Conservation (phyloP, 176 grass and related monocot species). For the Phoenix roebelenii region DNA sequence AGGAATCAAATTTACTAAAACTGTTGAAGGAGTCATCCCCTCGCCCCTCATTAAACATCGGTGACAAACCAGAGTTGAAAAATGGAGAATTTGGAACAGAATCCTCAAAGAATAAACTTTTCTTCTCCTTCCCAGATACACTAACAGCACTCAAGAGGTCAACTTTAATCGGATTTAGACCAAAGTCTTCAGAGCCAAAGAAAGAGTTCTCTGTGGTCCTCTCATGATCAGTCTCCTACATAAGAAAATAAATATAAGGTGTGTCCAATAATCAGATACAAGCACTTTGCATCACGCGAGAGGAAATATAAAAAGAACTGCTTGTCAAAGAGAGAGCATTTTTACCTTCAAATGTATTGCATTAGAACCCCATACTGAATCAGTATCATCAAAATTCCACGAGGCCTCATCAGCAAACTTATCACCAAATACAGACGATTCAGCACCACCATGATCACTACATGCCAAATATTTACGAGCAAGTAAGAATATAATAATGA, state of each 20-base stretch:
- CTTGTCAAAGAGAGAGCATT: no score
- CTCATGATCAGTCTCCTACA: constrained; percentile 54
- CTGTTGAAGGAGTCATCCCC: constrained; percentile 52
- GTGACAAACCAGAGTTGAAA: constrained; percentile 65
- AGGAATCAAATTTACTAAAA: constrained; percentile 79
- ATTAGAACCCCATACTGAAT: constrained; percentile 88
- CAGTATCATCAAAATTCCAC: constrained; percentile 96
- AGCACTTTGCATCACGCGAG: constrained; percentile 3
- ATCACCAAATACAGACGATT: constrained; percentile 74
- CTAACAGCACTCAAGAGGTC: constrained; percentile 41
- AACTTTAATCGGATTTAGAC: constrained; percentile 36
- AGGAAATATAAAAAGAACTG: no score
- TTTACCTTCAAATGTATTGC: constrained; percentile 35
- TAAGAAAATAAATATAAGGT: constrained; percentile 14
- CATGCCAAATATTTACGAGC: no score
- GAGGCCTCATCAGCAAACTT: constrained; percentile 74
- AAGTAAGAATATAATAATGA: no score
- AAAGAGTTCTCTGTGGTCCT: constrained; percentile 44
- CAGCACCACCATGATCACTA: constrained; percentile 76
- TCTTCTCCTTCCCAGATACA: constrained; percentile 58
- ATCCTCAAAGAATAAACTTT: constrained; percentile 83
- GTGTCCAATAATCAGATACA: not conserved
- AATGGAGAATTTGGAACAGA: constrained; percentile 89
- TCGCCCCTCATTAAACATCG: constrained; percentile 47
- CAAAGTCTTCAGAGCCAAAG: constrained; percentile 68